phyloP scores from a whole-genome alignment of 2,329 filamentous ascomycete species.

The Hymenotorrendiella dingleyae region DNA sequence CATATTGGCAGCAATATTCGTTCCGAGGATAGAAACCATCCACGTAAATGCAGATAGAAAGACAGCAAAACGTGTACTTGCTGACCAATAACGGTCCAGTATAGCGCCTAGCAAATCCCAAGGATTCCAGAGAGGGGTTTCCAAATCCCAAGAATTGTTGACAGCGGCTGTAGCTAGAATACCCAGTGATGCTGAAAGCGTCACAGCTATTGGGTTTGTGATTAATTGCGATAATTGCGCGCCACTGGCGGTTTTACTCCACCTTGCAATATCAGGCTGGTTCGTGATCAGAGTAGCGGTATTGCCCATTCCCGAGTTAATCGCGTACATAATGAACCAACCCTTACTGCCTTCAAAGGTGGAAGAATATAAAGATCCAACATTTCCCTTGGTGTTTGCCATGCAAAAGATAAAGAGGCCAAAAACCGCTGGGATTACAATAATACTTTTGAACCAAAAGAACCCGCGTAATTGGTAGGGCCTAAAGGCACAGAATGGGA shows the following conservation, averaged over 20 bases:
- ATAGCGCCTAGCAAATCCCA: conserved; percentile 11
- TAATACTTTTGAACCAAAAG: conserved; percentile 36
- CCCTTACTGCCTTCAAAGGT: conserved; percentile 1
- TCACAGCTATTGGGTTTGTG: conserved; percentile 36
- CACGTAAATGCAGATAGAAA: conserved; percentile 3
- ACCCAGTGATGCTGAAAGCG: conserved; percentile 35
- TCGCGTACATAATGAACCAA: conserved; percentile 31
- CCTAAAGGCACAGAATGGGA: conserved; percentile 34
- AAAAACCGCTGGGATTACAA: conserved; percentile 31
- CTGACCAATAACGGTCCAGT: conserved; percentile 2
- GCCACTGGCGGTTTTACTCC: conserved; percentile 30
- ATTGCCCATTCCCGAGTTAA: conserved; percentile 29
- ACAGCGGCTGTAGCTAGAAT: conserved; percentile 37
- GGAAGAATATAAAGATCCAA: conserved; percentile 17
- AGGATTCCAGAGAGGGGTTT: conserved; percentile 15
- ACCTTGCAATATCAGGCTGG: conserved; percentile 38
- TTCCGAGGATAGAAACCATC: conserved; percentile 6
- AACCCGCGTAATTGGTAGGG: conserved; percentile 36
- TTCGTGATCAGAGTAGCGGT: conserved; percentile 29
- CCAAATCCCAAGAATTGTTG: conserved; percentile 35
- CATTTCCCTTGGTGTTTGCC: conserved; percentile 29
- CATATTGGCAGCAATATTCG: conserved; percentile 12
- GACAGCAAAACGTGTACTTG: conserved; percentile 5
- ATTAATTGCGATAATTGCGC: conserved; percentile 35
- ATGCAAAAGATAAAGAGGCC: conserved; percentile 34